A percentile compares a stretch with the other conserved stretches of the same genome.
These are phyloP conservation scores for Blepharisma stoltei DNA, from an alignment of 73 alveolate genomes.

Conservation along the genomic window DNA sequence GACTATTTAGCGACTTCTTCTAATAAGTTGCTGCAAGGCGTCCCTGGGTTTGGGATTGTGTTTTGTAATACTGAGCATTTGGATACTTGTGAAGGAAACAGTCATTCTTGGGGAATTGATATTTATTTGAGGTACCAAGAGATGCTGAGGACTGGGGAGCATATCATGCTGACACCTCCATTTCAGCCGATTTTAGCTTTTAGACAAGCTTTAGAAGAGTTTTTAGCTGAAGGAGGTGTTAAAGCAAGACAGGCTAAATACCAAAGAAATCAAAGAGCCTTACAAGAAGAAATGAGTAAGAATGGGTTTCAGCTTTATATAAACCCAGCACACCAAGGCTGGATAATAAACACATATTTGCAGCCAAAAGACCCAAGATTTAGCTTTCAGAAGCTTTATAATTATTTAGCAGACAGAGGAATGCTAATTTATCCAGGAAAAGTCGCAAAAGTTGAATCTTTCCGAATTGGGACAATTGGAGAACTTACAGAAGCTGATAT, in stretches of 20 bases:
- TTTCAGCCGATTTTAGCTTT: slow-evolving; percentile 52
- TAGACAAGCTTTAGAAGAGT: slow-evolving; percentile 54
- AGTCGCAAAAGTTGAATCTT: slow-evolving; percentile 53
- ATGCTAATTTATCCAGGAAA: slow-evolving; percentile 65
- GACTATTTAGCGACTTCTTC: slow-evolving; percentile 56
- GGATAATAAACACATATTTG: slow-evolving; percentile 46
- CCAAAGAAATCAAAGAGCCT: slow-evolving; percentile 29
- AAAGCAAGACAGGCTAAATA: slow-evolving; percentile 54
- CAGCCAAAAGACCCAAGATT: slow-evolving; percentile 45
- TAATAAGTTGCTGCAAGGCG: slow-evolving; percentile 54
- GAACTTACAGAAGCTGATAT: slow-evolving; percentile 33
- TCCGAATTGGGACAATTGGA: slow-evolving; percentile 70
- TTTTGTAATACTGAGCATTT: slow-evolving; percentile 31
- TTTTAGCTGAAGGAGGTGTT: slow-evolving; percentile 55
- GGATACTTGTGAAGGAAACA: slow-evolving; percentile 48
- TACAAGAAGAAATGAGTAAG: slow-evolving; percentile 28
- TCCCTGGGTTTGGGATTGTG: slow-evolving; percentile 64
- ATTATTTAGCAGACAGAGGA: slow-evolving; percentile 40
- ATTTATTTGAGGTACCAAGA: slow-evolving; percentile 45
- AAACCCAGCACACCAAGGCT: slow-evolving; percentile 41
- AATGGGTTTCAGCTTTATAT: slow-evolving; percentile 46
- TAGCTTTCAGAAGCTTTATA: slow-evolving; percentile 45
- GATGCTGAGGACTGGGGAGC: slow-evolving; percentile 24
- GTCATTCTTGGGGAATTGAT: slow-evolving; percentile 53
- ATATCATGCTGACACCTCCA: slow-evolving; percentile 63